Evolutionary conservation across 257 asterid species (phyloP), one percentile per base, ranked within the genome.

Genomic region (Osmanthus fragrans): DNA sequence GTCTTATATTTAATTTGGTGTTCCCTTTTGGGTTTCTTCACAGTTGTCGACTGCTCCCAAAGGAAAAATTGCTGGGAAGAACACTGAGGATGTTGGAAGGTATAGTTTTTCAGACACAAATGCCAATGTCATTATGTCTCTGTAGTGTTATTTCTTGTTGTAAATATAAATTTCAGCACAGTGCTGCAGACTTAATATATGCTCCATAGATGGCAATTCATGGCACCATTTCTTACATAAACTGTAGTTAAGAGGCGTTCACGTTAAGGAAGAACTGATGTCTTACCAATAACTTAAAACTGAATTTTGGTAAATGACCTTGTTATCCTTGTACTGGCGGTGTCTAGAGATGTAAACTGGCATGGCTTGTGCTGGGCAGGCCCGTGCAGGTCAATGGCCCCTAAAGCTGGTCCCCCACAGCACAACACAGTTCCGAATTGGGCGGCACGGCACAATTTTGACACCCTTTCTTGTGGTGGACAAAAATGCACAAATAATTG

Each of bases 11-110:
- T 73, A 70, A 76, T 23, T 60, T 47, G n/a, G 73, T 73, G 45
- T 76, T 47, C 67, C 16, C 76, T 80, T 73, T 29, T 72, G 32
- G 45, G 74, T 56, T 25, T 72, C 23, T 81, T 34, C 25, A 51
- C 93, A 95, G 99, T 74, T 95, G 81, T 95, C 98, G 45, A 74
- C 94, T 1, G 99, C 97, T 83, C 99, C 99, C 36, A 93, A 89
- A 84, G 98, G 99, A 6, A 93, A 89, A 88, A 82, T 95, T 75
- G 81, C 86, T 27, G 97, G 97, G 81, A 93, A 89, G 89, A 85
- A 85, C 68, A 45, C 85, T 0, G 92, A 88, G 83, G 90, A 70
- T 80, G 91, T 86, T 78, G 81, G 93, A 92, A 88, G 98, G 99
- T 94, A 80, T 39, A 30, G 11, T 67, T 54, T 33, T 49, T 27